Conservation (phyloP, 345 rosid species). For the Hypericum androsaemum region DNA sequence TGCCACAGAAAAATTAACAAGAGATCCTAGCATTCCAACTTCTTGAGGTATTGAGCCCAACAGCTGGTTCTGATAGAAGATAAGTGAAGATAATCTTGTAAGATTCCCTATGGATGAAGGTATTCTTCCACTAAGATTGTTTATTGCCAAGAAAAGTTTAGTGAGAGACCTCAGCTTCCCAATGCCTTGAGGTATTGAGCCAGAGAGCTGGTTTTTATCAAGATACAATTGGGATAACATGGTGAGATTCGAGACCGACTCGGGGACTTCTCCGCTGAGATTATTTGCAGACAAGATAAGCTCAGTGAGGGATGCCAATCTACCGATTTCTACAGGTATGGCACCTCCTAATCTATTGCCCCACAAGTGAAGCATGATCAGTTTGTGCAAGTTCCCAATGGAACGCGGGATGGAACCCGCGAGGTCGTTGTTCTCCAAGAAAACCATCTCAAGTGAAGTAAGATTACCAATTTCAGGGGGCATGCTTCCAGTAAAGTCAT, state of each 20-base stretch:
- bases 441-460: background rate
- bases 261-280: background rate
- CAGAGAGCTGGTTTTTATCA: constrained; percentile 13
- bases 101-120: constrained; percentile 5
- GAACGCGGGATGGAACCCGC: constrained; percentile 7
- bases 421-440: background rate
- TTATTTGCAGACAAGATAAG: background rate
- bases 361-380: background rate
- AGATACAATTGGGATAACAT: constrained; percentile 12
- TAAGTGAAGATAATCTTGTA: background rate
- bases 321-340: constrained; percentile 7
- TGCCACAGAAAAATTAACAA: background rate
- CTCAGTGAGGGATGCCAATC: background rate
- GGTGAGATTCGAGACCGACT: background rate
- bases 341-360: background rate
- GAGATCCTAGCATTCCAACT: background rate
- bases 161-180: constrained; percentile 8
- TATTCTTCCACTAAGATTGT: background rate
- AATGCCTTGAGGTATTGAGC: constrained; percentile 18
- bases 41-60: constrained; percentile 20
- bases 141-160: background rate
- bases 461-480: background rate
- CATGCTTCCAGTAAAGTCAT: background rate
- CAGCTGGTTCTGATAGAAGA: constrained; percentile 4
- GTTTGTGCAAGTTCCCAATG: background rate